Evolutionary conservation across 495 filamentous ascomycete genomes (phyloP), one percentile per base, ranked within the genome.

Genomic region (Entonaema liquescens): DNA sequence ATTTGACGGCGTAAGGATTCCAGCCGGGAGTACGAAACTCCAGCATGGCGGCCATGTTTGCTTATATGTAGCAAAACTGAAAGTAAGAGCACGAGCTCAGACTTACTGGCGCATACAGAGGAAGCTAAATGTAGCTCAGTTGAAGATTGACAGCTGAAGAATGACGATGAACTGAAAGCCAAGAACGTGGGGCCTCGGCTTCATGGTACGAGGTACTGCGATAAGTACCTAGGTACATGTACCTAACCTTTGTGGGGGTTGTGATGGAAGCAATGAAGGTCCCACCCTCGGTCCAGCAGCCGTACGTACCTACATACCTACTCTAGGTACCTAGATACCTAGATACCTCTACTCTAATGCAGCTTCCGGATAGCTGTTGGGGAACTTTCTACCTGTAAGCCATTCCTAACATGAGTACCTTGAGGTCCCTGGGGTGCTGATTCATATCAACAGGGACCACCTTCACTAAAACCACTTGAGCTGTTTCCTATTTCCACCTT

Each of bases 1-100:
- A 99, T 80, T 97, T 97, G 74, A 97, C 92, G 71, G 91, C 90
- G 79, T 94, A 96, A 71, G 94, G 95, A 79, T 97, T 95, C 87
- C 89, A 97, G 79, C 94, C 95, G 71, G 92, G 86, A 23, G 95
- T 98, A 70, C 91, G 91, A 81, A 89, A 97, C 79, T 97, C 92
- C 69, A 98, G 89, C 95, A 98, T 97, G 19, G 78, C 79, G 60
- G 80, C 79, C 79, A 82, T 84, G n/a, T 57, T 67, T 69, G 61
- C 53, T 53, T 61, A 12, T 28, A 53, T 54, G 28, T 31, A 33
- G 38, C 13, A 52, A 49, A 12, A 28, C 3, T 33, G 11, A 29
- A 61, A 44, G 53, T 31, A 53, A 19, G 52, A 36, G 40, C 21
- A 9, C 23, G 19, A 21, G 21, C 47, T 58, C 31, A 58, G 9